Percentiles rank a stretch among this genome's conserved stretches.
Conservation (phyloP, 2,329 filamentous ascomycete genomes). For the Aspergillus awamori region DNA sequence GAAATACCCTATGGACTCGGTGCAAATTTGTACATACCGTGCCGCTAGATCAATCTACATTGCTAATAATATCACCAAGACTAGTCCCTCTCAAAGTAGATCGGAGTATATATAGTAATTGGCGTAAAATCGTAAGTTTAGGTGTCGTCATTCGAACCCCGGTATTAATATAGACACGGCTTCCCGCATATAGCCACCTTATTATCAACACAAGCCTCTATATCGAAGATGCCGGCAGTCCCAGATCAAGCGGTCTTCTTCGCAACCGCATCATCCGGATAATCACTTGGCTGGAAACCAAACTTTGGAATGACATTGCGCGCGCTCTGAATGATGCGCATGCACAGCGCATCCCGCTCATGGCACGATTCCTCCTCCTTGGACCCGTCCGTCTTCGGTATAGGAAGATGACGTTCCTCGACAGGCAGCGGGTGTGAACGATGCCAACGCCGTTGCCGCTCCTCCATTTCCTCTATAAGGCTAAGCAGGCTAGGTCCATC, state of each 20-base stretch:
- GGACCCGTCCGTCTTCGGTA: background rate
- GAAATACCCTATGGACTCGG: background rate
- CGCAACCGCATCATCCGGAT: slow-evolving; percentile 30
- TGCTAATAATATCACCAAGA: background rate
- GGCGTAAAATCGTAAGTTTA: background rate
- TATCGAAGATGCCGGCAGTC: no score
- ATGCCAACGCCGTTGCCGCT: slow-evolving; percentile 49
- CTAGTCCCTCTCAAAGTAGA: background rate
- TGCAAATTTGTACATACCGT: slow-evolving; percentile 1
- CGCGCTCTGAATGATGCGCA: slow-evolving; percentile 39
- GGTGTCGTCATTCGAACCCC: background rate
- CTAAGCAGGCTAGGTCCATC: slow-evolving; percentile 40
- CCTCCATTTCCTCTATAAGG: slow-evolving; percentile 45
- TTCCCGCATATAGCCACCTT: no score
- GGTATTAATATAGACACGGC: no score
- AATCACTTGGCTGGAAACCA: slow-evolving; percentile 39
- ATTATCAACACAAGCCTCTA: no score
- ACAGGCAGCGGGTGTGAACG: slow-evolving; percentile 25
- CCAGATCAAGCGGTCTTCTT: background rate
- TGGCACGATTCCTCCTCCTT: slow-evolving; percentile 11
- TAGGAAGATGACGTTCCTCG: slow-evolving; percentile 16
- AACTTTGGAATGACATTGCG: slow-evolving; percentile 39
- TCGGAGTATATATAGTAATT: background rate
- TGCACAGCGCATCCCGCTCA: slow-evolving; percentile 38
- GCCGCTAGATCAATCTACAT: background rate